A percentile compares a stretch with the other conserved stretches of the same genome.
Conservation (phyloP, 768 basidiomycete species). For the Boletus eberwhitei region DNA sequence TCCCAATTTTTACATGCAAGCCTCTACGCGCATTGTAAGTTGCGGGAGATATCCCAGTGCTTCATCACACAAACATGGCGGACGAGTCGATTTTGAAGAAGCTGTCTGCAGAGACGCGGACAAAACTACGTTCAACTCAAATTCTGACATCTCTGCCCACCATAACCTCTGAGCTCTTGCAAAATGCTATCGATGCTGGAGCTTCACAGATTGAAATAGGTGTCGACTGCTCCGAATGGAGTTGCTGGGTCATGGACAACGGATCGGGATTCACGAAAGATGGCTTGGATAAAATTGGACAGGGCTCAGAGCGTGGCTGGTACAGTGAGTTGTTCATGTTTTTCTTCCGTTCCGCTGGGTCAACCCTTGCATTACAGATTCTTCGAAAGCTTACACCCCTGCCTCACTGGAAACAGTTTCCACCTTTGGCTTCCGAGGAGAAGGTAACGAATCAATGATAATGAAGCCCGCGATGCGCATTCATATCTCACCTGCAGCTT, state of each 20-base stretch:
- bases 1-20: background rate
- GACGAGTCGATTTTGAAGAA: constrained; percentile 25
- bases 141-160: constrained; percentile 80
- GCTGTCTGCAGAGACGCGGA: constrained; percentile 61
- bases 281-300: constrained; percentile 53
- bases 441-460: constrained; percentile 54
- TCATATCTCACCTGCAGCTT: constrained; percentile 44
- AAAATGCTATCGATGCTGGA: constrained; percentile 85
- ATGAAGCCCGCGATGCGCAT: constrained; percentile 1
- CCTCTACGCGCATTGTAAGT: background rate
- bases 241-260: constrained; percentile 83
- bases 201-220: constrained; percentile 68
- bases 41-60: background rate
- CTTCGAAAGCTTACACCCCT: constrained; percentile 64
- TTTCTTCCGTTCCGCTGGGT: background rate
- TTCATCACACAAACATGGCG: constrained; percentile 12
- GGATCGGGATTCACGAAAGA: constrained; percentile 71
- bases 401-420: constrained; percentile 48
- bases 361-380: constrained; percentile 41
- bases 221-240: constrained; percentile 74
- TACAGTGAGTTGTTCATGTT: constrained; percentile 55
- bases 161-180: constrained; percentile 80
- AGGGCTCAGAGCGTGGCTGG: constrained; percentile 49
- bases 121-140: constrained; percentile 75
- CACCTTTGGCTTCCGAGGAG: constrained; percentile 90